These are phyloP conservation scores for Magnolia changhungtana DNA, from an alignment of 164 flowering plant genomes.

Conservation along the genomic window DNA sequence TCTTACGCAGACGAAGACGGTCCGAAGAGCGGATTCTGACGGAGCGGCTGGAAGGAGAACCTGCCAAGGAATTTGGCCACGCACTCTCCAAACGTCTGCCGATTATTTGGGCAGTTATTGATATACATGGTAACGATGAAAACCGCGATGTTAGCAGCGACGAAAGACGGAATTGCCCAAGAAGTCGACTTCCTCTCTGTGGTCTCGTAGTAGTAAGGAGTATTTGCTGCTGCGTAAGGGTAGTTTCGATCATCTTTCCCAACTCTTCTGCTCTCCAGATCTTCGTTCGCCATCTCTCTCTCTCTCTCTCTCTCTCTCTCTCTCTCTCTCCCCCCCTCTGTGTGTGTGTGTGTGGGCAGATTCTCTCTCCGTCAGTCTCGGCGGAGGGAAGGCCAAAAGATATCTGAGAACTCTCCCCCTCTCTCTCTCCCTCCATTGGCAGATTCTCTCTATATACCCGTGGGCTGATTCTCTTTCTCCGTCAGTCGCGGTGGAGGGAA, in stretches of 20 bases:
- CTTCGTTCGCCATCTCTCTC: constrained; percentile 25
- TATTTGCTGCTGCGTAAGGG: constrained; percentile 1
- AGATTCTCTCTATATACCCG: no score
- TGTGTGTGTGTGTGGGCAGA: no score
- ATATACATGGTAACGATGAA: constrained; percentile 61
- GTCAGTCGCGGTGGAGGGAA: no score
- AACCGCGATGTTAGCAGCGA: constrained; percentile 58
- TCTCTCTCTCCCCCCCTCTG: background rate
- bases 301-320: background rate
- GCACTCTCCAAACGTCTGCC: constrained; percentile 30
- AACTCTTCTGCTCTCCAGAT: constrained; percentile 44
- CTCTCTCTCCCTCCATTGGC: no score
- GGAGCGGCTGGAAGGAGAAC: constrained; percentile 71
- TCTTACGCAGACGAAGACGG: constrained; percentile 75
- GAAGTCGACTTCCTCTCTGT: constrained; percentile 58
- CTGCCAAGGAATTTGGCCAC: constrained; percentile 65
- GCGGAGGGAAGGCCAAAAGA: background rate
- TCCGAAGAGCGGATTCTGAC: constrained; percentile 75
- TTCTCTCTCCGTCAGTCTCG: constrained; percentile 1
- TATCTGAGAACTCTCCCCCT: no score
- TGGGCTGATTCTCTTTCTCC: no score
- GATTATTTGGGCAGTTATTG: constrained; percentile 66
- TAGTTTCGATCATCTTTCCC: constrained; percentile 27
- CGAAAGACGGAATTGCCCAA: constrained; percentile 73
- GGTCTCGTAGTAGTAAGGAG: constrained; percentile 9